Conservation (phyloP, 129 eudicot species). For the Calendula officinalis region DNA sequence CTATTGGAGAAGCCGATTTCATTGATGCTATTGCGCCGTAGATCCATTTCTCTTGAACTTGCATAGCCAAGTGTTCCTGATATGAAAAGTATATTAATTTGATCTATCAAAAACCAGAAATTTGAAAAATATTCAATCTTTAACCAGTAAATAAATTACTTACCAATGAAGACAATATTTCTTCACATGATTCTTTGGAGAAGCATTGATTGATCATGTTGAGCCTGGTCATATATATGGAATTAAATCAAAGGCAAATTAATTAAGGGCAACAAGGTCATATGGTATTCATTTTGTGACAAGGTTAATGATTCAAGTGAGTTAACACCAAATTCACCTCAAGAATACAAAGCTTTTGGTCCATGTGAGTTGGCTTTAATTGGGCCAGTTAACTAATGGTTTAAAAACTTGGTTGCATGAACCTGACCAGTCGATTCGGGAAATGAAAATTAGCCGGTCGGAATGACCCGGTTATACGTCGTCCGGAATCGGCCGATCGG, state of each 20-base stretch:
- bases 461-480: no score
- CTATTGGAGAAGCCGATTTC: conserved; percentile 35
- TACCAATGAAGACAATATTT: conserved; percentile 39
- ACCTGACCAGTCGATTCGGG: no score
- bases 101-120: background rate
- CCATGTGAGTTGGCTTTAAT: no score
- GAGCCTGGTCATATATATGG: conserved; percentile 31
- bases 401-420: no score
- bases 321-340: background rate
- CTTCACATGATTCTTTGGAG: conserved; percentile 36
- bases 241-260: background rate
- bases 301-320: no score
- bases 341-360: no score
- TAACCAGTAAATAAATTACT: background rate
- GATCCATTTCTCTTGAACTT: conserved; percentile 43
- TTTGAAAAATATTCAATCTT: background rate
- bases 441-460: no score
- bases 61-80: conserved; percentile 30
- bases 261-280: background rate
- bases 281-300: no score
- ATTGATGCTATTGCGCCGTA: conserved; percentile 34
- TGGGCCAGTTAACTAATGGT: no score
- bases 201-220: conserved; percentile 39
- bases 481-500: no score
- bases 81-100: background rate